Evolutionary conservation across 768 basidiomycete genomes (phyloP).

Genomic region (Kwoniella mangroviensis): DNA sequence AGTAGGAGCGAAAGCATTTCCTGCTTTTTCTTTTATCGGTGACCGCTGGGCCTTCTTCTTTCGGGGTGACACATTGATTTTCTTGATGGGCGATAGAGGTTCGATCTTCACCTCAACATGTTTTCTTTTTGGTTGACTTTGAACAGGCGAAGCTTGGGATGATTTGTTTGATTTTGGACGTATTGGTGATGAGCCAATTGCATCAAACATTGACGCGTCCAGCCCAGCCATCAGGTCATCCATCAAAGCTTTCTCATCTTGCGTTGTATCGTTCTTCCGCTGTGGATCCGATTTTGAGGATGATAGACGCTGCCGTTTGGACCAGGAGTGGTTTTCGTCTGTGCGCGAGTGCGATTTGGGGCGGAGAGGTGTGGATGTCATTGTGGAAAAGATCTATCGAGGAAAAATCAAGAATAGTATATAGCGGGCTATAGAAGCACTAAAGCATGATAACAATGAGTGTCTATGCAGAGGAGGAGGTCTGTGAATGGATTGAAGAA

Average conservation of each 20-base stretch:
- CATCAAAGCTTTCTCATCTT: conserved; percentile 69
- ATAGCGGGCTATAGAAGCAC: neutral
- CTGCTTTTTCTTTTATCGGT: neutral
- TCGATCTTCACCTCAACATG: conserved; percentile 18
- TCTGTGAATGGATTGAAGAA: too few species aligned
- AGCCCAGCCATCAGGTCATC: conserved; percentile 63
- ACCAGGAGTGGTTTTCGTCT: conserved; percentile 12
- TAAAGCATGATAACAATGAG: neutral
- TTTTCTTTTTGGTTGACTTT: conserved; percentile 11
- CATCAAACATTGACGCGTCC: conserved; percentile 64
- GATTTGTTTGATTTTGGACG: conserved; percentile 13
- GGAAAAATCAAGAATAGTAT: neutral
- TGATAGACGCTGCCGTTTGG: conserved; percentile 11
- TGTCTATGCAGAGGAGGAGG: neutral
- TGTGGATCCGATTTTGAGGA: neutral
- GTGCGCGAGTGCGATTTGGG: conserved; percentile 2
- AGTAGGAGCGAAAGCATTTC: conserved; percentile 18
- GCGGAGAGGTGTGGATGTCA: conserved; percentile 10
- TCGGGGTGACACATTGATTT: neutral
- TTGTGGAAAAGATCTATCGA: neutral
- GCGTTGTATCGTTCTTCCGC: neutral
- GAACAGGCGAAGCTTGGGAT: conserved; percentile 20
- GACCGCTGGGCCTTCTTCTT: conserved; percentile 7
- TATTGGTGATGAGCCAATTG: conserved; percentile 58
- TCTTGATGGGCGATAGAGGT: conserved; percentile 3